Evolutionary conservation across 345 rosid species (phyloP), one percentile per base, ranked within the genome.

Genomic region (Tarenaya hassleriana): DNA sequence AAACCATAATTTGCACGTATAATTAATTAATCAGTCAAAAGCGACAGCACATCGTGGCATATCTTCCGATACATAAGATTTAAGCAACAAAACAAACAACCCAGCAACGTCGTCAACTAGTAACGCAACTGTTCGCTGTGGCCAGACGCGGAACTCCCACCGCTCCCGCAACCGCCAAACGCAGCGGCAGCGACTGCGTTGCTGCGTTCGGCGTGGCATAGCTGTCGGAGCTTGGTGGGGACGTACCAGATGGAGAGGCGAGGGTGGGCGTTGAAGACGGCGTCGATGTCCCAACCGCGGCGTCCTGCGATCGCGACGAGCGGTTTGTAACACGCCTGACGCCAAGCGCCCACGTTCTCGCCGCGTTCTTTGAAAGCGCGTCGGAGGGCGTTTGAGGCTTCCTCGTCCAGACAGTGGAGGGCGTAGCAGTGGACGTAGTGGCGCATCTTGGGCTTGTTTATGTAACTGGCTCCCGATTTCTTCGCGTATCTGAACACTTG

Each of bases 351-450:
- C 6, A 88, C 95, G 59, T 88, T 88, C 68, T 88, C 97, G 7
- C 98, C 94, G 44, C 95, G 80, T 66, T 92, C 94, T 78, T 88
- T 92, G 69, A 77, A 88, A 19, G 72, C 77, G 52, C 81, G 68
- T 67, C 98, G 63, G 27, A 92, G 70, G 4, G 81, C 78, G 52
- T 92, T 80, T 0, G 98, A 92, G 0, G 79, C 81, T 1, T 81
- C 86, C 82, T 85, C 88, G 66, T 92, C 98, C 2, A 92, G 78
- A 55, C 97, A 88, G 45, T 92, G 98, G 8, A 92, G 73, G 1
- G 98, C 97, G 43, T 92, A 92, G 79, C 98, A 92, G 9, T 92
- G 98, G 42, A 92, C 98, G 55, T 92, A 92, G 66, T 88, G 97
- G 56, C 98, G 69, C 97, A 92, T 88, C 68, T 92, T 92, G 6